These are phyloP conservation scores for Gnomoniopsis smithogilvyi DNA, from an alignment of 2,329 filamentous ascomycete genomes.

Conservation along the genomic window DNA sequence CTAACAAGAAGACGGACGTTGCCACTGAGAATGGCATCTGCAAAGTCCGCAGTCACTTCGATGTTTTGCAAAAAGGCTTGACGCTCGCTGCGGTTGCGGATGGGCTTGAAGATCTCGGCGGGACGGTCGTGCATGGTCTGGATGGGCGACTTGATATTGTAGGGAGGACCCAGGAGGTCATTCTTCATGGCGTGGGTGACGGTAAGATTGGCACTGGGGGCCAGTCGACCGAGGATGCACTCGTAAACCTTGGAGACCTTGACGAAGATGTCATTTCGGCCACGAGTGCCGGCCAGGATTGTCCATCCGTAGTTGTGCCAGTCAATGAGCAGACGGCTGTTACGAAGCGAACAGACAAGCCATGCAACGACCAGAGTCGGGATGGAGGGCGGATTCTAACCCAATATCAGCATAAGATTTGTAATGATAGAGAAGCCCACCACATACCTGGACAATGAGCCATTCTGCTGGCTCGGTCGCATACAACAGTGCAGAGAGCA, in stretches of 20 bases:
- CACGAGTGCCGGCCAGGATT: constrained; percentile 67
- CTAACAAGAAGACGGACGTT: constrained; percentile 73
- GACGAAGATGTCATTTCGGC: constrained; percentile 69
- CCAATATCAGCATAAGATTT: background rate
- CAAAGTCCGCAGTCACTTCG: constrained; percentile 59
- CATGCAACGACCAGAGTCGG: constrained; percentile 79
- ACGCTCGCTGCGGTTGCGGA: constrained; percentile 45
- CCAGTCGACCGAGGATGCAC: constrained; percentile 62
- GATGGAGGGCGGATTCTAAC: constrained; percentile 88
- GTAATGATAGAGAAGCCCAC: constrained; percentile 14
- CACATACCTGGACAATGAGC: constrained; percentile 73
- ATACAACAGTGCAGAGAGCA: constrained; percentile 74
- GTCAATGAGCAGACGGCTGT: constrained; percentile 82
- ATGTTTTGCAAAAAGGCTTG: constrained; percentile 61
- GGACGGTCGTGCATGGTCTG: constrained; percentile 83
- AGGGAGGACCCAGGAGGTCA: constrained; percentile 62
- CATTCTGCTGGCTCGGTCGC: constrained; percentile 70
- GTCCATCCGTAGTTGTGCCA: constrained; percentile 99
- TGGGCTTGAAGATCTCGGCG: constrained; percentile 74
- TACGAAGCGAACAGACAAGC: constrained; percentile 69
- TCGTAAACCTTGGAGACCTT: constrained; percentile 76
- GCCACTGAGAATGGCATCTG: constrained; percentile 55
- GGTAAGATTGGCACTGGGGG: constrained; percentile 71
- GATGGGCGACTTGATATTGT: constrained; percentile 62
- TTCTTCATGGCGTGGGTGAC: constrained; percentile 87